Evolutionary conservation across 306 rosid species (phyloP).

Genomic region (Vigna reflexopilosa): DNA sequence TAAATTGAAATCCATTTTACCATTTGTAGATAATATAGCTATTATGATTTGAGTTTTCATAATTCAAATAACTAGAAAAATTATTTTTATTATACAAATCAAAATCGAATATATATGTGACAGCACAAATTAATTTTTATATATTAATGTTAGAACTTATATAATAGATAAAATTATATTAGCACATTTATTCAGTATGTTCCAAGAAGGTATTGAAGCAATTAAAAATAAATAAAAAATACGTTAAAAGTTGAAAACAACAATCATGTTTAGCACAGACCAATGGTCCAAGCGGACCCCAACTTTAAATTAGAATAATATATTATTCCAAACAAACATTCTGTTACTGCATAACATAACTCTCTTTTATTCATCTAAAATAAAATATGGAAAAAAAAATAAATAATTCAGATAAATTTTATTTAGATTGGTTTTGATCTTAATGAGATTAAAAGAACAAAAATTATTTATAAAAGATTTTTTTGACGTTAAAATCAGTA

Average conservation of each 20-base stretch:
- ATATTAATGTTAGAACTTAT: not conserved
- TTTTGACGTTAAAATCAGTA: too few species aligned
- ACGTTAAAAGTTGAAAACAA: constrained; percentile 24
- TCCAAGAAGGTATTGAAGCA: not conserved
- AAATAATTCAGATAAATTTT: too few species aligned
- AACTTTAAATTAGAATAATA: constrained; percentile 8
- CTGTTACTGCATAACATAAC: not conserved
- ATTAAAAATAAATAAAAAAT: not conserved
- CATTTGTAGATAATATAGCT: too few species aligned
- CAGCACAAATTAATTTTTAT: not conserved
- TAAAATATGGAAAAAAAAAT: constrained; percentile 5
- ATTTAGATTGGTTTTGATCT: too few species aligned
- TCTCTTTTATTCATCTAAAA: constrained; percentile 11
- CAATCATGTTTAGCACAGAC: constrained; percentile 32
- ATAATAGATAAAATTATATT: not conserved
- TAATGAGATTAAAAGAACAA: too few species aligned
- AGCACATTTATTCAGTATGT: not conserved
- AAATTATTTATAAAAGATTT: too few species aligned
- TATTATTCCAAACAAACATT: not conserved
- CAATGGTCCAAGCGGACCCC: constrained; percentile 44
- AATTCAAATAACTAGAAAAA: not conserved
- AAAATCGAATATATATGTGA: not conserved
- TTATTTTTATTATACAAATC: not conserved
- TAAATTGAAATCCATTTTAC: too few species aligned
- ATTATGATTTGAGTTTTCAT: not conserved